These are phyloP conservation scores for Lepidium aucheri DNA, from an alignment of 345 rosid species.

Conservation along the genomic window DNA sequence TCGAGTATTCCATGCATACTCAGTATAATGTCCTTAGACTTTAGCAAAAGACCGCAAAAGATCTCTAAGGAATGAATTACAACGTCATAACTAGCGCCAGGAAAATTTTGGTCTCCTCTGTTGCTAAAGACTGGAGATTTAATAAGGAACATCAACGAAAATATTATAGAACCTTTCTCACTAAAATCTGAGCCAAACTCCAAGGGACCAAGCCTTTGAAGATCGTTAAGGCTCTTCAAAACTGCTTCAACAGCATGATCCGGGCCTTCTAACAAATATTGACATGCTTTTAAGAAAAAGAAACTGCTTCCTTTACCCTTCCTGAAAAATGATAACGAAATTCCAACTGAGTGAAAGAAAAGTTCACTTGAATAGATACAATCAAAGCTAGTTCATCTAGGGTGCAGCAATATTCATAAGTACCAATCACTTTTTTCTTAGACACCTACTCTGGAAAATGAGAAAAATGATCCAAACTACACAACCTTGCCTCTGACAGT, in stretches of 20 bases:
- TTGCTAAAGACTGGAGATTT: constrained; percentile 45
- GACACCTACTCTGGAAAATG: not conserved
- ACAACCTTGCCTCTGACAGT: constrained; percentile 3
- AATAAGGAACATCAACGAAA: constrained; percentile 57
- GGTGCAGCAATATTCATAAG: not conserved
- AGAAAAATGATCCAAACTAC: not conserved
- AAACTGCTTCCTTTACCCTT: constrained; percentile 41
- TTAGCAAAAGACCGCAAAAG: constrained; percentile 50
- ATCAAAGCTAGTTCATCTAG: not conserved
- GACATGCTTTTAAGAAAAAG: constrained; percentile 50
- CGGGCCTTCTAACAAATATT: constrained; percentile 48
- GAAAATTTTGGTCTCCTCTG: constrained; percentile 30
- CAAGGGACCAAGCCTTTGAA: constrained; percentile 44
- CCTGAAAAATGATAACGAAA: constrained; percentile 34
- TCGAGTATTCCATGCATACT: constrained; percentile 29
- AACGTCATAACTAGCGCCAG: constrained; percentile 33
- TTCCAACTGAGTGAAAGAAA: constrained; percentile 7
- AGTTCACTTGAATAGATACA: not conserved
- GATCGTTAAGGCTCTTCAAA: constrained; percentile 31
- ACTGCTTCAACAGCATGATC: constrained; percentile 42
- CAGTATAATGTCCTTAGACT: constrained; percentile 45
- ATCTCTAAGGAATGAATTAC: constrained; percentile 47
- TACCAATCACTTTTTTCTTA: not conserved
- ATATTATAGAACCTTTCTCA: constrained; percentile 35
- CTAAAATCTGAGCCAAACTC: constrained; percentile 35